Conservation (phyloP, 2,329 filamentous ascomycete species). For the Fusarium lyarnte region DNA sequence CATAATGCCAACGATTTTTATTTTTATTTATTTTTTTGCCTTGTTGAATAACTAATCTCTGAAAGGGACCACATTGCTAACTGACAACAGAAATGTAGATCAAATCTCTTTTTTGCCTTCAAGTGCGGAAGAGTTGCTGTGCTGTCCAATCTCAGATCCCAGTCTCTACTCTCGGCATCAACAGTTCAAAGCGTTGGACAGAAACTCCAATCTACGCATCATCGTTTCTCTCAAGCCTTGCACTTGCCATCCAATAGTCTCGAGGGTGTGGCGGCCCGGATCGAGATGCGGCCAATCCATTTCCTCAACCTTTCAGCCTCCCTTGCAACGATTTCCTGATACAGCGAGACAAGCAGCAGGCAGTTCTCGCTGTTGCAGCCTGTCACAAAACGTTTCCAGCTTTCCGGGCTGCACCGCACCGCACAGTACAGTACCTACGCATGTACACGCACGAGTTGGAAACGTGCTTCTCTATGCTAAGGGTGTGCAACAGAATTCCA, state of each 20-base stretch:
- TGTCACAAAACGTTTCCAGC: slow-evolving; percentile 11
- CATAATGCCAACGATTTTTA: background rate
- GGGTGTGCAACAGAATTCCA: background rate
- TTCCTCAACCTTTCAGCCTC: background rate
- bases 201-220: slow-evolving; percentile 37
- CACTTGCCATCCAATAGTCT: slow-evolving; percentile 18
- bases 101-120: background rate
- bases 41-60: background rate
- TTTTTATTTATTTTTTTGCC: background rate
- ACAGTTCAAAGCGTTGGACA: slow-evolving; percentile 6
- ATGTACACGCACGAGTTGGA: background rate
- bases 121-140: background rate
- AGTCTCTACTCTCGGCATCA: background rate
- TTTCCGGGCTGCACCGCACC: background rate
- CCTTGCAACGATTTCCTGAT: background rate
- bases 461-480: background rate
- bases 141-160: slow-evolving; percentile 1
- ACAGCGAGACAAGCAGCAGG: background rate
- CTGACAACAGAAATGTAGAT: background rate
- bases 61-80: background rate
- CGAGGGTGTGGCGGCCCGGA: slow-evolving; percentile 32
- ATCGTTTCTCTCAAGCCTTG: slow-evolving; percentile 26
- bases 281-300: slow-evolving; percentile 30
- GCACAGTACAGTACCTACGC: background rate
- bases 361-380: background rate